Evolutionary conservation across 768 basidiomycete species (phyloP), one percentile per base, ranked within the genome.

Genomic region (Amanita brunnescens): DNA sequence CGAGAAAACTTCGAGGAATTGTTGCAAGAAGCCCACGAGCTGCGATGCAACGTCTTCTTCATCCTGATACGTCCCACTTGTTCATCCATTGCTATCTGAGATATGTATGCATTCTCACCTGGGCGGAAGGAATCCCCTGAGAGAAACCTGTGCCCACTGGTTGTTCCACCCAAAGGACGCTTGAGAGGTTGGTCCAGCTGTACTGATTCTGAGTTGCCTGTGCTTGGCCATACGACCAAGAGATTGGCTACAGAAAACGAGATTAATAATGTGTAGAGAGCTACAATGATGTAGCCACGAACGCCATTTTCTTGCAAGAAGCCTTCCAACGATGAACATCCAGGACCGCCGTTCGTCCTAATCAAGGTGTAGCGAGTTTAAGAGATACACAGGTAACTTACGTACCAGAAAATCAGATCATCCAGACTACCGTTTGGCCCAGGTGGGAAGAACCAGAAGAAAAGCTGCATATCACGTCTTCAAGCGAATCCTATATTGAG

Each of bases 401-500:
- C 67, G 44, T 57, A 83, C 86, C 86, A 88, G 64, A 87, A 85
- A 29, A 88, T 82, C 39, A 89, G 59, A 59, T 88, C 85, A 58
- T 89, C 83, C 3, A 76, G 60, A 56, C 80, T 84, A 16, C 85
- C 87, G 57, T 79, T 68, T 0, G 83, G 83, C 3, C 84, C 85
- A 1, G 86, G 83, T 49, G 87, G 87, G 70, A 87, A 88, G 66
- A 87, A 83, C 86, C 87, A 88, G 68, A 89, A 89, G 70, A 83
- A 89, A 13, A 87, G 74, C 84, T 88, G 49, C 0, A 32, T 37
- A 12, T 39, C 13, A 16, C n/a, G 32, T 50, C 18, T 13, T 26
- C 46, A 13, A 20, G 3, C 8, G 33, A 32, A 32, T 34, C 13
- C n/a, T n/a, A 16, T 21, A 2, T 12, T 16, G 16, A 12, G 13